These are phyloP conservation scores for Phytopythium vexans DNA, from an alignment of 352 stramenopile genomes.

Conservation along the genomic window DNA sequence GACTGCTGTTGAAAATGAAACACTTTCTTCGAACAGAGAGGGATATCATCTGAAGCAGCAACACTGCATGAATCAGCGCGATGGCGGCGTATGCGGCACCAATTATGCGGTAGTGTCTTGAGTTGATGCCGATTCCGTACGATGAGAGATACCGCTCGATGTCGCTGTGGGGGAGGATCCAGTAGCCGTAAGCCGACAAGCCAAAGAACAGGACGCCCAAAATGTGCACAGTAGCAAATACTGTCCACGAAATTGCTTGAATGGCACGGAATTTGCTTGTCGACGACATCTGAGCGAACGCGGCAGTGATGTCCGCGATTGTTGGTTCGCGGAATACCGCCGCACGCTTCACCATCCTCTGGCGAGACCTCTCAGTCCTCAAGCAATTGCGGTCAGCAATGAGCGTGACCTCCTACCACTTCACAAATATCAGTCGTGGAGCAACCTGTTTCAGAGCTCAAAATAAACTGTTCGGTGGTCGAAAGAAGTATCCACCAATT, in stretches of 20 bases:
- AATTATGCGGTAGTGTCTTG: conserved; percentile 6
- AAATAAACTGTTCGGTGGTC: too few relatives aligned
- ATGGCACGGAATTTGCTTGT: neutral
- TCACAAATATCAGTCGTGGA: neutral
- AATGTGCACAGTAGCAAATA: conserved; percentile 4
- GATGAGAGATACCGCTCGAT: conserved; percentile 12
- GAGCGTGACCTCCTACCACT: neutral
- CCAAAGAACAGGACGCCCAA: conserved; percentile 11
- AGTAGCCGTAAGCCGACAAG: conserved; percentile 11
- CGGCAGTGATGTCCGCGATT: neutral
- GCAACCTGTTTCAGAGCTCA: neutral
- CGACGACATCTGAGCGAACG: neutral
- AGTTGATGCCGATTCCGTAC: conserved; percentile 12
- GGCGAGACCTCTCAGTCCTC: too few relatives aligned
- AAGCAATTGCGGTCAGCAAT: too few relatives aligned
- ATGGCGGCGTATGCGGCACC: conserved; percentile 10
- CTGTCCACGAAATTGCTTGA: conserved; percentile 5
- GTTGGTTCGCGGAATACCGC: neutral
- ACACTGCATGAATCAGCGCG: conserved; percentile 10
- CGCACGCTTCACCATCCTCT: too few relatives aligned
- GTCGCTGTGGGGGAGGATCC: conserved; percentile 7
- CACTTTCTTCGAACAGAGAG: conserved; percentile 4
- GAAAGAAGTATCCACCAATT: too few relatives aligned
- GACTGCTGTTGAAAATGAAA: too few relatives aligned
- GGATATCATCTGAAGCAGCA: conserved; percentile 11